phyloP scores from a whole-genome alignment of 106 monocot genomes.

The Dendrobium nobile region DNA sequence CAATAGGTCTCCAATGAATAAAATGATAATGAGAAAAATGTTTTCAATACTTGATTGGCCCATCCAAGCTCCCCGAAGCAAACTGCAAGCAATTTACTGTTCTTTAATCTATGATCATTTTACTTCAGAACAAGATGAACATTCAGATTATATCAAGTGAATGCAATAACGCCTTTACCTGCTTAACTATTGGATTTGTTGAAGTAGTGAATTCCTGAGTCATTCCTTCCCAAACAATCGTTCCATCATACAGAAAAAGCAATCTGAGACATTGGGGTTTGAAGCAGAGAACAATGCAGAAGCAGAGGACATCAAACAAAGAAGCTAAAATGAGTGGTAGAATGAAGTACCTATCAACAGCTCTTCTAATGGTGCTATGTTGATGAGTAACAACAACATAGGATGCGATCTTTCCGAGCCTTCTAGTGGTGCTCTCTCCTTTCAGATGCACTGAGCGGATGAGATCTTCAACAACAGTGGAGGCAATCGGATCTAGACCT shows the following conservation, averaged over 20 bases:
- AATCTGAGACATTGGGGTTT: slow-evolving; percentile 35
- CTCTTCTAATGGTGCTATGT: slow-evolving; percentile 95
- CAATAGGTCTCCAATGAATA: background rate
- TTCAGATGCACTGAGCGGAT: slow-evolving; percentile 80
- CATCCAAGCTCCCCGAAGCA: slow-evolving; percentile 94
- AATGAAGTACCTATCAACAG: slow-evolving; percentile 67
- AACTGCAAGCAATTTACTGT: slow-evolving; percentile 40
- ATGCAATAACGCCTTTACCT: slow-evolving; percentile 31
- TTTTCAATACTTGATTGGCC: slow-evolving; percentile 75
- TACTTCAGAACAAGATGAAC: background rate
- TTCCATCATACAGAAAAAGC: slow-evolving; percentile 83
- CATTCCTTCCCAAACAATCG: slow-evolving; percentile 94
- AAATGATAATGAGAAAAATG: background rate
- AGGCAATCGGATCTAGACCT: slow-evolving; percentile 97
- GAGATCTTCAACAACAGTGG: slow-evolving; percentile 97
- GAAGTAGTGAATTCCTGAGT: slow-evolving; percentile 77
- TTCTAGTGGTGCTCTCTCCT: slow-evolving; percentile 41
- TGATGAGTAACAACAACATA: slow-evolving; percentile 98
- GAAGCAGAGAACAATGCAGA: too few relatives aligned
- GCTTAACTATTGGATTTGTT: slow-evolving; percentile 75
- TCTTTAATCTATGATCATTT: background rate
- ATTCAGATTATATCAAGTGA: background rate
- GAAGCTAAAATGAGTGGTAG: background rate
- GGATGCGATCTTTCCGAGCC: slow-evolving; percentile 80
- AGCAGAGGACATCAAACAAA: background rate